Evolutionary conservation across 1,284 basidiomycete genomes (phyloP).

Genomic region (Erythrobasidium hasegawianum): DNA sequence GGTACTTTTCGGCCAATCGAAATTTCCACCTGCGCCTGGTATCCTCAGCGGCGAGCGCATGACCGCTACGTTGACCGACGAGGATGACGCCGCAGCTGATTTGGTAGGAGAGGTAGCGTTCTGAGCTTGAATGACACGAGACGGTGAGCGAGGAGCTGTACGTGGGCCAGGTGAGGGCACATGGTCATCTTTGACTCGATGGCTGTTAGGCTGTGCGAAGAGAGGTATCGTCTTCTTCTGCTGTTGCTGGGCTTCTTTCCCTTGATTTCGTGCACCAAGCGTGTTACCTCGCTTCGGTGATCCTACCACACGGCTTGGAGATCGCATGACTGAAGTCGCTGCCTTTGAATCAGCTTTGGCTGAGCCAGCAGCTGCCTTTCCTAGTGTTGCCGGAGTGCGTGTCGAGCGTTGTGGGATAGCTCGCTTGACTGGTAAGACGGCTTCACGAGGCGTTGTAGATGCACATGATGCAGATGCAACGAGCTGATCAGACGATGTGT

Average conservation of each 20-base stretch:
- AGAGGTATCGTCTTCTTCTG: not conserved
- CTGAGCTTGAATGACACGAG: too few species aligned
- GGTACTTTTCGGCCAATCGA: too few species aligned
- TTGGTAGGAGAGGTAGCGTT: too few species aligned
- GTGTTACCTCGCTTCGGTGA: not conserved
- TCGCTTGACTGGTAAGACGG: not conserved
- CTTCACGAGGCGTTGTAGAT: not conserved
- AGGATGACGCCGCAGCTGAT: too few species aligned
- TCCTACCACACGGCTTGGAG: not conserved
- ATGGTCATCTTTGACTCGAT: not conserved
- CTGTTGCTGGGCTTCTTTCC: not conserved
- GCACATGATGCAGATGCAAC: not conserved
- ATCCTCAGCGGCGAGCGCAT: too few species aligned
- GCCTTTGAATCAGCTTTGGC: not conserved
- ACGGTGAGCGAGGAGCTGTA: not conserved
- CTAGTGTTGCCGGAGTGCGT: not conserved
- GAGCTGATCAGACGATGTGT: not conserved
- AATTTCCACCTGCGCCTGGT: too few species aligned
- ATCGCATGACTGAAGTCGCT: not conserved
- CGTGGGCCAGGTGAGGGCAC: not conserved
- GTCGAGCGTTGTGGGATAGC: constrained; percentile 1
- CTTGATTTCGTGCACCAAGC: too few species aligned
- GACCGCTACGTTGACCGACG: too few species aligned
- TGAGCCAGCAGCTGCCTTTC: too few species aligned
- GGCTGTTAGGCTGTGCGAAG: not conserved